Conservation (phyloP, 2,329 filamentous ascomycete genomes). For the Cladosporium sp. region DNA sequence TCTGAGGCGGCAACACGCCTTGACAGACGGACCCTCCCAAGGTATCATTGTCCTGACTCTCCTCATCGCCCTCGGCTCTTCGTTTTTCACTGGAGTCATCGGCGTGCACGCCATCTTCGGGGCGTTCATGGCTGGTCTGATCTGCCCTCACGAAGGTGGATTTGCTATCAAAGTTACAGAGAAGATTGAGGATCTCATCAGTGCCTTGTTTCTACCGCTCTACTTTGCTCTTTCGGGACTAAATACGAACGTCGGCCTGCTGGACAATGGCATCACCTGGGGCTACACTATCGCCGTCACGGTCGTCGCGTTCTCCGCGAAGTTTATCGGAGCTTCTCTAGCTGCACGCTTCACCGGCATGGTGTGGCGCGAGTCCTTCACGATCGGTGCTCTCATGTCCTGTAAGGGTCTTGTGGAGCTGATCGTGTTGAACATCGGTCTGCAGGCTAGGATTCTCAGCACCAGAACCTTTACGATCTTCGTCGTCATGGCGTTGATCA, state of each 20-base stretch:
- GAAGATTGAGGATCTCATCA: constrained; percentile 88
- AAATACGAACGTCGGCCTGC: constrained; percentile 77
- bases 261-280: constrained; percentile 79
- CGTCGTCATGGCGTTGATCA: constrained; percentile 86
- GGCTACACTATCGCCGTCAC: constrained; percentile 82
- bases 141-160: constrained; percentile 82
- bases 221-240: constrained; percentile 92
- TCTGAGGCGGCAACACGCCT: constrained; percentile 64
- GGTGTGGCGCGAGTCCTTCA: constrained; percentile 82
- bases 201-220: constrained; percentile 75
- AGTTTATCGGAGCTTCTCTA: constrained; percentile 74
- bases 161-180: constrained; percentile 88
- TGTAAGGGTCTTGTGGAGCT: constrained; percentile 93
- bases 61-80: constrained; percentile 67
- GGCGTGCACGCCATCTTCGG: constrained; percentile 94
- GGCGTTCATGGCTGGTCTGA: constrained; percentile 80
- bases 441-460: constrained; percentile 76
- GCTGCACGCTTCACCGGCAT: constrained; percentile 71
- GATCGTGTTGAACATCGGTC: constrained; percentile 84
- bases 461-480: constrained; percentile 84
- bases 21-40: constrained; percentile 85
- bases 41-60: constrained; percentile 76
- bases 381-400: constrained; percentile 88
- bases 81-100: constrained; percentile 86
- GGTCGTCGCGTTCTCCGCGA: constrained; percentile 72